Percentiles rank a stretch among this genome's conserved stretches.
Evolutionary conservation across 1,139 yeast species (phyloP).

Genomic region (Geotrichum reessii): DNA sequence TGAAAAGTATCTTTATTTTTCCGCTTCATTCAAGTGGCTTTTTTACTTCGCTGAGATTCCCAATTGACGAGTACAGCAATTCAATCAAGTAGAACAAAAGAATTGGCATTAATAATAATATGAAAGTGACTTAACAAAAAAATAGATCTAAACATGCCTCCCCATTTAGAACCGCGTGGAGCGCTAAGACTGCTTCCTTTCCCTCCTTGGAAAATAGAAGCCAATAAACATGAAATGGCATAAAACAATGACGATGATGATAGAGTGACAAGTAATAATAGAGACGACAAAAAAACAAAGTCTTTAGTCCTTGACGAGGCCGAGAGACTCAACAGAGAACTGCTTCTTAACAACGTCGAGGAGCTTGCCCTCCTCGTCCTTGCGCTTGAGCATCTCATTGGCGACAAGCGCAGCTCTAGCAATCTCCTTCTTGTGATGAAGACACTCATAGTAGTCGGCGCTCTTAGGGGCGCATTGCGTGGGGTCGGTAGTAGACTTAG

Average conservation of each 20-base stretch:
- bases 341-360: slow-evolving; percentile 23
- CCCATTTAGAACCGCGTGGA: neutral
- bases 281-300: neutral
- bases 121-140: neutral
- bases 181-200: neutral
- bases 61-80: neutral
- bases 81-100: neutral
- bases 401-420: slow-evolving; percentile 21
- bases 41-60: no score
- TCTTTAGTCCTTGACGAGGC: slow-evolving; percentile 26
- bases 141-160: slow-evolving; percentile 4
- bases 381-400: slow-evolving; percentile 28
- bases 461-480: slow-evolving; percentile 39
- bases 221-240: neutral
- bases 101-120: slow-evolving; percentile 1
- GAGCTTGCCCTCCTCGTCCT: slow-evolving; percentile 24
- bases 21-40: neutral
- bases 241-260: neutral
- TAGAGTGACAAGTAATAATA: neutral
- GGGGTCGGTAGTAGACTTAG: slow-evolving; percentile 36
- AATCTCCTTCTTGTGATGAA: slow-evolving; percentile 43
- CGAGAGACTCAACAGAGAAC: slow-evolving; percentile 30
- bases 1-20: no score
- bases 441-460: slow-evolving; percentile 47
- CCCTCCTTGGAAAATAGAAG: neutral